Conservation (phyloP, 345 rosid genomes). For the Turritis glabra region DNA sequence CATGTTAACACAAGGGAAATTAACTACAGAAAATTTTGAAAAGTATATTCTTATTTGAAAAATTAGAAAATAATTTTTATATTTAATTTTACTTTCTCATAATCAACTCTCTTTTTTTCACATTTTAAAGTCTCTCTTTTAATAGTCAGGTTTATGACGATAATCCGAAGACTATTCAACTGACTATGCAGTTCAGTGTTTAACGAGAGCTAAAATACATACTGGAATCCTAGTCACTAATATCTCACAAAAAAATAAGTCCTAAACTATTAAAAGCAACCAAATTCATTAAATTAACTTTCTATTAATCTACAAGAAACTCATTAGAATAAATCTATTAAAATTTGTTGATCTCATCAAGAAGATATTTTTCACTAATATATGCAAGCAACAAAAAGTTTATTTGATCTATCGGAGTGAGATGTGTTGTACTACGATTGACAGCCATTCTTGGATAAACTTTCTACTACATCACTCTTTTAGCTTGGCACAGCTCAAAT, state of each 20-base stretch:
- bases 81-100: neutral
- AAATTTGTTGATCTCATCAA: neutral
- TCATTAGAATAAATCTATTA: constrained; percentile 1
- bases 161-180: neutral
- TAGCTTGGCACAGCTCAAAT: constrained; percentile 4
- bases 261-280: neutral
- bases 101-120: neutral
- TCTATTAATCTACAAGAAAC: neutral
- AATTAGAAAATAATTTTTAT: no score
- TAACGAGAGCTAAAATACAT: neutral
- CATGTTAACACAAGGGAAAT: no score
- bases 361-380: constrained; percentile 4
- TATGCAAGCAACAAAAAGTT: neutral
- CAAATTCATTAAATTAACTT: neutral
- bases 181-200: neutral
- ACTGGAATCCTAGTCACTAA: constrained; percentile 18
- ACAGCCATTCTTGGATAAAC: neutral
- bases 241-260: neutral
- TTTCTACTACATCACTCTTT: constrained; percentile 14
- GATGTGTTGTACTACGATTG: neutral
- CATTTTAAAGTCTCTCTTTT: neutral
- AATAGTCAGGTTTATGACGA: neutral
- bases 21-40: no score
- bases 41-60: no score
- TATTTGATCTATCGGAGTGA: constrained; percentile 5